phyloP scores from a whole-genome alignment of 2,329 filamentous ascomycete genomes.

The Aspergillus sojae region DNA sequence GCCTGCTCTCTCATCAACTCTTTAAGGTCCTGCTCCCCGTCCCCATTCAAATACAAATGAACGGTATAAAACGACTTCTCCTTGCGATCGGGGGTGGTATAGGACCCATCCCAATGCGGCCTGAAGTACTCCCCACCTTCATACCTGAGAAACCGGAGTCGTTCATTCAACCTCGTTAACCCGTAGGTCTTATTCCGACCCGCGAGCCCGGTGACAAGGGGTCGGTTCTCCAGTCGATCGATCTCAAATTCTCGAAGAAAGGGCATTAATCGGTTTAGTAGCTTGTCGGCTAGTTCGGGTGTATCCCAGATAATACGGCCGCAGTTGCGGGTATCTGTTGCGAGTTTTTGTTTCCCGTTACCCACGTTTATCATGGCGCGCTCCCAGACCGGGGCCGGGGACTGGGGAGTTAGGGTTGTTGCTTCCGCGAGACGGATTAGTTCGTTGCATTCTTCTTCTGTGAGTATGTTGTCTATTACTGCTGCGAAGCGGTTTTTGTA shows the following conservation, averaged over 20 bases:
- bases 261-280: conserved; percentile 62
- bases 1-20: conserved; percentile 29
- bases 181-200: conserved; percentile 44
- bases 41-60: conserved; percentile 59
- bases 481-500: conserved; percentile 61
- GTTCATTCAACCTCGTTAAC: conserved; percentile 63
- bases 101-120: conserved; percentile 69
- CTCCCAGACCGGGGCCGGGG: conserved; percentile 56
- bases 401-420: conserved; percentile 30
- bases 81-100: conserved; percentile 57
- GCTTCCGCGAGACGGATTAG: conserved; percentile 58
- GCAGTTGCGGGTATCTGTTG: conserved; percentile 65
- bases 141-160: conserved; percentile 77
- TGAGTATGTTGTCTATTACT: conserved; percentile 66
- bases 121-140: conserved; percentile 72
- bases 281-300: conserved; percentile 60
- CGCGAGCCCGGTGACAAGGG: conserved; percentile 47
- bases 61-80: conserved; percentile 58
- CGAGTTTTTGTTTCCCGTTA: conserved; percentile 60
- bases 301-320: conserved; percentile 78
- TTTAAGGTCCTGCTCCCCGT: conserved; percentile 38
- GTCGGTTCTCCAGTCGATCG: conserved; percentile 40
- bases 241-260: conserved; percentile 53
- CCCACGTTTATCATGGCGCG: conserved; percentile 71
- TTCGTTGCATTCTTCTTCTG: conserved; percentile 62